These are phyloP conservation scores for Kuraishia piskuri DNA, from an alignment of 805 yeast species.

Conservation along the genomic window DNA sequence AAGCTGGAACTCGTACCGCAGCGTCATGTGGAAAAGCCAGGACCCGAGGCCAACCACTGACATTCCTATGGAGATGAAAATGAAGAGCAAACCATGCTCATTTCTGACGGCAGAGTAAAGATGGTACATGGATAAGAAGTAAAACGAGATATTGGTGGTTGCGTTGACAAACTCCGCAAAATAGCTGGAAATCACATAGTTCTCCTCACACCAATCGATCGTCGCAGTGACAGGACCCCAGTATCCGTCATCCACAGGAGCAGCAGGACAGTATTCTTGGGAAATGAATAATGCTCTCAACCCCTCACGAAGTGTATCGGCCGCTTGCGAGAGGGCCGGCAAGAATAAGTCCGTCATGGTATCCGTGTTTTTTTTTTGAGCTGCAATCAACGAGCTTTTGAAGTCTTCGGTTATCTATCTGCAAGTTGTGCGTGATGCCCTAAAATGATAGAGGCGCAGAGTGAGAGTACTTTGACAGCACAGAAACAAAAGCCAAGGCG, in stretches of 20 bases:
- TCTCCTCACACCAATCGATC: conserved; percentile 97
- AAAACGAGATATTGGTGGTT: conserved; percentile 58
- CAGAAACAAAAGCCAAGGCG: too few species aligned
- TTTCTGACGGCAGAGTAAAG: conserved; percentile 49
- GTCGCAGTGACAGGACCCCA: conserved; percentile 84
- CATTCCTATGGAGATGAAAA: conserved; percentile 66
- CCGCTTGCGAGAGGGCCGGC: background rate
- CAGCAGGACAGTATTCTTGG: background rate
- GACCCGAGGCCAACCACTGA: conserved; percentile 83
- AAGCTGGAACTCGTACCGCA: conserved; percentile 76
- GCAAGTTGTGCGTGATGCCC: background rate
- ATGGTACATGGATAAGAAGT: conserved; percentile 22
- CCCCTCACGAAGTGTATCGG: background rate
- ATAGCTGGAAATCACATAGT: conserved; percentile 78
- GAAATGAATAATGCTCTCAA: background rate
- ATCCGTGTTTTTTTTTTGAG: background rate
- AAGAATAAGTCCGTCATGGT: background rate
- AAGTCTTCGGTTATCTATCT: background rate
- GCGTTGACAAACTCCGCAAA: conserved; percentile 89
- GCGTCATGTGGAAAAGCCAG: conserved; percentile 94
- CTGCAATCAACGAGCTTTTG: background rate
- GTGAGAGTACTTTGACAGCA: background rate
- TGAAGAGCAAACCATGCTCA: conserved; percentile 58
- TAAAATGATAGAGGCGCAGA: background rate
- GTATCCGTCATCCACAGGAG: conserved; percentile 31